phyloP scores from a whole-genome alignment of 441 rosid genomes.

The Erysimum pusillum region DNA sequence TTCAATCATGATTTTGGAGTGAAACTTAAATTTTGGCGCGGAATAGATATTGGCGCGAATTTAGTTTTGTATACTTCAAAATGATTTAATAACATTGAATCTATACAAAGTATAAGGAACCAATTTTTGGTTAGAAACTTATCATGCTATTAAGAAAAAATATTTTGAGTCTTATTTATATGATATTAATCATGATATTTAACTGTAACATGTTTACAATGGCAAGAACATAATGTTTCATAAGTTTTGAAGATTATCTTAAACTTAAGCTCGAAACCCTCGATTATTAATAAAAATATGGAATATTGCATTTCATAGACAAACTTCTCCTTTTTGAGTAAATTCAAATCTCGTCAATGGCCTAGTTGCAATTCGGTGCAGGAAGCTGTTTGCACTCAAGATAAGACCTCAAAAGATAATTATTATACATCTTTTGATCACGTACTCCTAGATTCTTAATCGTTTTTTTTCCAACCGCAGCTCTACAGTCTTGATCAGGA shows the following conservation, averaged over 20 bases:
- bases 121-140: not conserved
- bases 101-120: not conserved
- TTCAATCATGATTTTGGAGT: not conserved
- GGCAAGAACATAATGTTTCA: not conserved
- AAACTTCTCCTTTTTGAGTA: not conserved
- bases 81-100: not conserved
- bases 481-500: not conserved
- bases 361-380: not conserved
- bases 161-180: not conserved
- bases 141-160: not conserved
- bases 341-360: not conserved
- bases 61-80: not conserved
- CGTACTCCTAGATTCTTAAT: not conserved
- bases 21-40: not conserved
- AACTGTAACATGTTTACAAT: not conserved
- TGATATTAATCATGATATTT: not conserved
- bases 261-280: not conserved
- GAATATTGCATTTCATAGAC: not conserved
- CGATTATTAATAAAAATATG: not conserved
- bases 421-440: not conserved
- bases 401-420: not conserved
- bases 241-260: not conserved
- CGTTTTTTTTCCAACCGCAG: constrained; percentile 4
- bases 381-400: not conserved
- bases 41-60: not conserved